Base-by-base conservation (phyloP, 352 stramenopile genomes). In the Globisporangium mamillatum region DNA sequence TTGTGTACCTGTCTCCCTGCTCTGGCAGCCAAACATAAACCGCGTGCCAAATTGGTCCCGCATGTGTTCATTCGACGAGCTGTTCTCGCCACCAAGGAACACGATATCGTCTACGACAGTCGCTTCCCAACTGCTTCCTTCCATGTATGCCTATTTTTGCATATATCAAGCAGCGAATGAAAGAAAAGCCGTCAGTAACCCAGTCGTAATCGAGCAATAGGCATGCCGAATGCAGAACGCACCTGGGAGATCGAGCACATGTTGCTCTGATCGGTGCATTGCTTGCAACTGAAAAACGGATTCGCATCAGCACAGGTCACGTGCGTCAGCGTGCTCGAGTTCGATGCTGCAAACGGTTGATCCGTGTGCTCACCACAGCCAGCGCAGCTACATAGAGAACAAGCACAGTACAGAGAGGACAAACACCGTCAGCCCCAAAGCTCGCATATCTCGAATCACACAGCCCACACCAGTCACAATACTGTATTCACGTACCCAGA, bases 21-120 rank as follows among this genome's bases (percentile, higher is more conserved):
- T 86, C 73, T 94, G 88, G 48, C 88, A 95, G 44, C 88, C 88
- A 69, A 95, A 94, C 64, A 83, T 85, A 63, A 91, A 94, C 67
- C 81, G 82, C 48, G 86, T 94, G 61, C 85, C 81, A 54, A 82
- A 94, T 5, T 73, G 75, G 55, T 89, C 71, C 34, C 83, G 81
- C 80, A 90, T 82, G 0, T 62, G 60, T 0, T 64, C 70, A 53
- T 93, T 76, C 10, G 74, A 48, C 41, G 80, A 80, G 52, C 82
- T 91, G 34, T 74, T 63, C 10, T 82, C 81, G 27, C 81, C 86
- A n/a, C 88, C 86, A 18, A 94, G 70, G 48, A 82, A 95, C 56
- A 95, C 88, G 9, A 91, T 67, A 64, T 96, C 88, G 46, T 93
- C 85, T 18, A 96, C 85, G 16, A 94, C 82, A 0, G 82, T 80